Evolutionary conservation across 2,329 filamentous ascomycete genomes (phyloP).

Genomic region (Neobulgaria alba): DNA sequence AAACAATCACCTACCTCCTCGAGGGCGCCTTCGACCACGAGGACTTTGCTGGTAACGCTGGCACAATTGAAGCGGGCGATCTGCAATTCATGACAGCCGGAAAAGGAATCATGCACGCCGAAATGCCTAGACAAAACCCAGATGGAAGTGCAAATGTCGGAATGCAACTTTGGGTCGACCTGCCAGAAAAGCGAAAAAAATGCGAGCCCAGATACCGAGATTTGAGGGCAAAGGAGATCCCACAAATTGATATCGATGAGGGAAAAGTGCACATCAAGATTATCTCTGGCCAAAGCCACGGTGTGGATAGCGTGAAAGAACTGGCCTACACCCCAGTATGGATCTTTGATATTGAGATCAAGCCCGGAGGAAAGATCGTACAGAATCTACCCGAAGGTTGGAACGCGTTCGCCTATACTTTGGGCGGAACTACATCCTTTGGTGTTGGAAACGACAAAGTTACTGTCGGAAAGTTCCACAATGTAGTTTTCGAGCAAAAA

Average conservation of each 20-base stretch:
- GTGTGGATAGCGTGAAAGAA: slow-evolving; percentile 79
- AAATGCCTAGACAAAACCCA: slow-evolving; percentile 77
- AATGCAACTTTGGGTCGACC: slow-evolving; percentile 91
- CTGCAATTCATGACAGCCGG: slow-evolving; percentile 98
- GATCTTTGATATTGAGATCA: slow-evolving; percentile 75
- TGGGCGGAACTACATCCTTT: slow-evolving; percentile 64
- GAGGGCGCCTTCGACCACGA: slow-evolving; percentile 81
- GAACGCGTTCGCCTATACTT: slow-evolving; percentile 83
- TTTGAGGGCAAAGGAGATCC: slow-evolving; percentile 70
- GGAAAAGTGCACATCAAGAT: slow-evolving; percentile 77
- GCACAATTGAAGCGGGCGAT: slow-evolving; percentile 79
- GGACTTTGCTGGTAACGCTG: slow-evolving; percentile 79
- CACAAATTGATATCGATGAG: slow-evolving; percentile 59
- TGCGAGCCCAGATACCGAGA: slow-evolving; percentile 93
- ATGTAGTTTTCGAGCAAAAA: slow-evolving; percentile 74
- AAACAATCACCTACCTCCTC: slow-evolving; percentile 75
- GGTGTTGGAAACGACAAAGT: slow-evolving; percentile 42
- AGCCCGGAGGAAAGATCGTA: slow-evolving; percentile 67
- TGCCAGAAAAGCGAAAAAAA: slow-evolving; percentile 71
- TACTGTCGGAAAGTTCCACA: slow-evolving; percentile 65
- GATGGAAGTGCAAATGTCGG: slow-evolving; percentile 75
- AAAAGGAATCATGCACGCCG: slow-evolving; percentile 83
- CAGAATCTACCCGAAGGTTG: slow-evolving; percentile 72
- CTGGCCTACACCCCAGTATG: slow-evolving; percentile 96
- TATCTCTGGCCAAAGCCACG: slow-evolving; percentile 77